Evolutionary conservation across 192 early-diverging fungal genomes (phyloP), one percentile per base, ranked within the genome.

Genomic region (Geranomyces michiganensis): DNA sequence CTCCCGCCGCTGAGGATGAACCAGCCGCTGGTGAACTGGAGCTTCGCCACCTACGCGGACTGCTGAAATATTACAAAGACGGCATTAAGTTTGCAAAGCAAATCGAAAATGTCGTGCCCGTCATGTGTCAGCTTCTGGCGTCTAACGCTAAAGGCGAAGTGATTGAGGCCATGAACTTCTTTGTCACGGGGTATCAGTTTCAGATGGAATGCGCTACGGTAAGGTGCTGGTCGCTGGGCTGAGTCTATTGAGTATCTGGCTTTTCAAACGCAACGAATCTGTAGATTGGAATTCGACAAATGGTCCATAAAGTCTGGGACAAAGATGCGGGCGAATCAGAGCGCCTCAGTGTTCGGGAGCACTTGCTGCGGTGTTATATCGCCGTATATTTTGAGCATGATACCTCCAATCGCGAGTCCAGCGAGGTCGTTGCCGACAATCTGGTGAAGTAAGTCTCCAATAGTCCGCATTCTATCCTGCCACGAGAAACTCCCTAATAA

Each of bases 81-180:
- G 94, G 92, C 7, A 83, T 96, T n/a, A 78, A 84, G 26, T 98
- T 98, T 77, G 87, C 93, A 27, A 76, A 90, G 73, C 88, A 93
- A 68, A 85, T 98, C 31, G 87, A 95, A 41, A 83, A 83, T 8
- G 86, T 89, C 0, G 87, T 92, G 41, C 89, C 93, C 1, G 85
- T 84, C 4, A 82, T 99, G 46, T 85, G 90, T 33, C 89, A 93
- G 78, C 84, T 99, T 1, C 82, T 99, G 33, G 90, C 89, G 1
- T 96, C 94, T 1, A 96, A 90, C 26, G 87, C 83, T 56, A 98
- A 98, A 71, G 75, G 89, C 14, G 98, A 99, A 76, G 96, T 98
- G 0, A 84, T 97, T 67, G 96, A 98, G 70, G 89, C 90, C 0
- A 99, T 99, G 92, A 91, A 93, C 53, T 98, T 98, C 74, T 94